These are phyloP conservation scores for Apiospora kogelbergensis DNA, from an alignment of 2,329 filamentous ascomycete species.

Conservation along the genomic window DNA sequence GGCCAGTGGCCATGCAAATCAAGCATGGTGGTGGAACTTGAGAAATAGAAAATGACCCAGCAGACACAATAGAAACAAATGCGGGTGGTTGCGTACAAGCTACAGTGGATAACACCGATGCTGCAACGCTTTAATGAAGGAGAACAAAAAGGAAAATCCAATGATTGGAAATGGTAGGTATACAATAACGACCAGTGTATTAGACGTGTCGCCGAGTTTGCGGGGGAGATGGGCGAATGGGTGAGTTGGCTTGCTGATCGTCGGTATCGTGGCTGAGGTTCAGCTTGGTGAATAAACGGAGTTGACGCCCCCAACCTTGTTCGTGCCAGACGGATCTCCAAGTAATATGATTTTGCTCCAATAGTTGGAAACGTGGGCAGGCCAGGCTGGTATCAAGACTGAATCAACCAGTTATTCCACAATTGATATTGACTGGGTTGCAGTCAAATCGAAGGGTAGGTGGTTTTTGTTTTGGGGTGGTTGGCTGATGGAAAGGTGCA, in stretches of 20 bases:
- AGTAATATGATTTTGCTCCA: background rate
- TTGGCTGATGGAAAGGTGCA: background rate
- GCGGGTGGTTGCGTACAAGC: background rate
- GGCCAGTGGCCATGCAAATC: slow-evolving; percentile 18
- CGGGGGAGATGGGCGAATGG: background rate
- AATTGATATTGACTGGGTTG: background rate
- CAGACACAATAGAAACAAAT: background rate
- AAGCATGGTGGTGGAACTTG: slow-evolving; percentile 20
- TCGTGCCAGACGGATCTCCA: background rate
- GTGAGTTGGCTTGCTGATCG: background rate
- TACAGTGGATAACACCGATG: background rate
- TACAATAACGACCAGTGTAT: background rate
- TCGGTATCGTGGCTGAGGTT: slow-evolving; percentile 1
- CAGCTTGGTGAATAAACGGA: background rate
- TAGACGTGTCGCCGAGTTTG: background rate
- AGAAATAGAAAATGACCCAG: background rate
- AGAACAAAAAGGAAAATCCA: background rate
- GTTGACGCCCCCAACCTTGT: background rate
- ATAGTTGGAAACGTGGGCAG: background rate
- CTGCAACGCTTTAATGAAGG: background rate
- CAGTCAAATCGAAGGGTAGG: background rate
- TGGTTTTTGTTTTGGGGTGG: background rate
- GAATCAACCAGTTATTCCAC: background rate
- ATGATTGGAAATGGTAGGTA: background rate
- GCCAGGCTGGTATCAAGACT: background rate